Evolutionary conservation across 768 basidiomycete genomes (phyloP).

Genomic region (Termitomyces sp.): DNA sequence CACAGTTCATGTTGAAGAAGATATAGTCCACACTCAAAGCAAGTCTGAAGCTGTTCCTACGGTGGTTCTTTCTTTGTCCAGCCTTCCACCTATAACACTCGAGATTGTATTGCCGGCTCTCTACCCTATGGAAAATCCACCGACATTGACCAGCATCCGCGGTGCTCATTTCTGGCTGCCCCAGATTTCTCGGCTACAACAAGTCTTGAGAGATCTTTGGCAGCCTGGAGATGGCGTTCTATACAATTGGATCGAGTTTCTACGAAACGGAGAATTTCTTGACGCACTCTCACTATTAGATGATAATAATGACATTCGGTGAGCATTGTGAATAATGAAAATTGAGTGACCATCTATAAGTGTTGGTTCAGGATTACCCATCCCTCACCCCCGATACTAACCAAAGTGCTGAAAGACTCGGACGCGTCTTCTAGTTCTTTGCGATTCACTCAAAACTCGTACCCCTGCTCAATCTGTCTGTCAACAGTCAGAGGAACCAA

Average conservation of each 20-base stretch:
- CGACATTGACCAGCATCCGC: constrained; percentile 50
- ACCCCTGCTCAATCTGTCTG: constrained; percentile 76
- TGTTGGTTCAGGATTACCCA: constrained; percentile 46
- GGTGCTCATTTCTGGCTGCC: constrained; percentile 61
- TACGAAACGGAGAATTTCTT: constrained; percentile 66
- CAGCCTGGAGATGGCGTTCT: constrained; percentile 55
- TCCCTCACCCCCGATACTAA: constrained; percentile 50
- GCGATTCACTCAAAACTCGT: constrained; percentile 61
- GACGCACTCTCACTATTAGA: constrained; percentile 35
- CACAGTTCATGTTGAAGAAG: constrained; percentile 25
- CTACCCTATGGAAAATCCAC: constrained; percentile 55
- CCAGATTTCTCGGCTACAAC: constrained; percentile 29
- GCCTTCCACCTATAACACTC: constrained; percentile 63
- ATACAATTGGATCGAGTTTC: constrained; percentile 69
- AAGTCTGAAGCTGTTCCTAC: constrained; percentile 5
- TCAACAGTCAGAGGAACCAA: constrained; percentile 68
- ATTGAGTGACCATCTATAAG: constrained; percentile 6
- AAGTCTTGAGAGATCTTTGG: constrained; percentile 54
- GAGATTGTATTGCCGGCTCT: constrained; percentile 45
- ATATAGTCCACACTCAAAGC: background rate
- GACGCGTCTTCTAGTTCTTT: constrained; percentile 42
- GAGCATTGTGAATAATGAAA: constrained; percentile 16
- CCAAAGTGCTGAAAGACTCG: constrained; percentile 43
- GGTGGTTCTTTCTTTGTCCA: constrained; percentile 34
- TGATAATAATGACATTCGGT: constrained; percentile 32